These are phyloP conservation scores for Magnaporthiopsis rhizophila DNA, from an alignment of 2,329 filamentous ascomycete species.

Conservation along the genomic window DNA sequence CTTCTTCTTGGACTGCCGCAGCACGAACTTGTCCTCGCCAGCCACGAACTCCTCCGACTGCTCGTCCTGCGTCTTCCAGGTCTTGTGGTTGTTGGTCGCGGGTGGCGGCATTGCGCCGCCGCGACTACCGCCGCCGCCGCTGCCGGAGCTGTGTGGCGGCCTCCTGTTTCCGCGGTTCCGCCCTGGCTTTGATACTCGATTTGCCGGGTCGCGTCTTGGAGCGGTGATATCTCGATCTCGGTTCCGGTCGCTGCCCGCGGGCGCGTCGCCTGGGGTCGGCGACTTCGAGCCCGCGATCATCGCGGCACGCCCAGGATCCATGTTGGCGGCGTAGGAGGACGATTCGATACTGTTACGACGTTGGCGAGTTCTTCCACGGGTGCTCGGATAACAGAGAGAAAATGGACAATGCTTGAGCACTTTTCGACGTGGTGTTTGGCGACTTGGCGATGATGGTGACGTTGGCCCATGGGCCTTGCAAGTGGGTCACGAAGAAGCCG, in stretches of 20 bases:
- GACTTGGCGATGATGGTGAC: no score
- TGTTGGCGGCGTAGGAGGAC: constrained; percentile 18
- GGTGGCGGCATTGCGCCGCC: constrained; percentile 13
- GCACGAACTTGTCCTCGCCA: constrained; percentile 90
- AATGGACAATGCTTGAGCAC: no score
- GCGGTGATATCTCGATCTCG: constrained; percentile 41
- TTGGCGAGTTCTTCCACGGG: no score
- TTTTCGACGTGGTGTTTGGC: no score
- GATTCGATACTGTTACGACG: no score
- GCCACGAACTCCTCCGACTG: constrained; percentile 79
- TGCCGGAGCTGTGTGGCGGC: constrained; percentile 18
- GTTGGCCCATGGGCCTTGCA: no score
- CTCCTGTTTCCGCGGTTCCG: constrained; percentile 10
- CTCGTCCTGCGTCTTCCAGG: constrained; percentile 63
- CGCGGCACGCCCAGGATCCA: constrained; percentile 47
- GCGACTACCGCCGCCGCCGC: neutral
- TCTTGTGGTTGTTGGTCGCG: constrained; percentile 22
- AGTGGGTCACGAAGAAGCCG: no score
- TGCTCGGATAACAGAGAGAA: no score
- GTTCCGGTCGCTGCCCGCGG: neutral
- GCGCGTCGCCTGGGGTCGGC: constrained; percentile 22
- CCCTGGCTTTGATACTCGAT: constrained; percentile 41
- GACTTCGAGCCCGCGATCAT: constrained; percentile 44
- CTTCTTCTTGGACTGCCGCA: constrained; percentile 97
- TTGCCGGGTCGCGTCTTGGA: constrained; percentile 46